Conservation (phyloP, 2,329 filamentous ascomycete genomes). For the Xylariaceae sp. region DNA sequence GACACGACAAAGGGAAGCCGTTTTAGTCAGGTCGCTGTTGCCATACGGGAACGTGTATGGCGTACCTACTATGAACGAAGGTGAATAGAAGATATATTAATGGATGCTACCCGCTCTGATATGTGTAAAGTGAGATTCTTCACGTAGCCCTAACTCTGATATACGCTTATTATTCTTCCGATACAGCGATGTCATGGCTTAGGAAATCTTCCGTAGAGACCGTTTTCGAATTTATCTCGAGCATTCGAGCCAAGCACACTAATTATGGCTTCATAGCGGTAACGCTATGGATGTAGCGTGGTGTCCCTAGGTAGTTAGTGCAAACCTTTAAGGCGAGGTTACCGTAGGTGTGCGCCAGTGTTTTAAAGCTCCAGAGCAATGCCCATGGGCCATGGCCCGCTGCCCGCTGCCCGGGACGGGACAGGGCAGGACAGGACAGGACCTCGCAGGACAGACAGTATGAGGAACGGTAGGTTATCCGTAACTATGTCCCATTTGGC, state of each 20-base stretch:
- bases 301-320: neutral
- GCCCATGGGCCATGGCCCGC: too few relatives aligned
- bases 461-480: too few relatives aligned
- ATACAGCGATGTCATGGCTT: too few relatives aligned
- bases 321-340: neutral
- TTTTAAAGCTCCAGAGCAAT: neutral
- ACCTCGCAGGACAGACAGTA: too few relatives aligned
- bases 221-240: neutral
- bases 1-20: neutral
- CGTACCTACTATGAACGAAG: neutral
- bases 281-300: neutral
- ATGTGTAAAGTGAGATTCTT: too few relatives aligned
- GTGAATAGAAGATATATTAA: too few relatives aligned
- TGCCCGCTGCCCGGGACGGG: too few relatives aligned
- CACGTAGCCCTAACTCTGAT: too few relatives aligned
- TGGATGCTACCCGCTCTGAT: too few relatives aligned
- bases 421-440: too few relatives aligned
- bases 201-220: neutral
- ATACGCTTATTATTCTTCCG: too few relatives aligned
- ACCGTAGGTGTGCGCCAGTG: neutral
- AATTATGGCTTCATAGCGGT: neutral
- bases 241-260: neutral
- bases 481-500: neutral
- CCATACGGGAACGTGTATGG: neutral
- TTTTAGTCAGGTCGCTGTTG: neutral